phyloP scores from a whole-genome alignment of 2,329 filamentous ascomycete genomes.

The Diaporthe vaccinii region DNA sequence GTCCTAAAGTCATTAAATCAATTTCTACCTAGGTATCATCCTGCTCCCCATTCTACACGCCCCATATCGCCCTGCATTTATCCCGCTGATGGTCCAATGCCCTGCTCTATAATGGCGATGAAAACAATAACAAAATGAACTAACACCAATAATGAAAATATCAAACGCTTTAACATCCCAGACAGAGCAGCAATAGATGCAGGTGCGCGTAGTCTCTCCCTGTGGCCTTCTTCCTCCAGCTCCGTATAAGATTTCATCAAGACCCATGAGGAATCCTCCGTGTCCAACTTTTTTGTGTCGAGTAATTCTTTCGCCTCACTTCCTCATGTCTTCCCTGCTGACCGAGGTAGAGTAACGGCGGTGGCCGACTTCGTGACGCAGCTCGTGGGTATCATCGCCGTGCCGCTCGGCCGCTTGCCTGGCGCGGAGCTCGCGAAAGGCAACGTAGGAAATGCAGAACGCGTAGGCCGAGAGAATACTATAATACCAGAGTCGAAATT shows the following conservation, averaged over 20 bases:
- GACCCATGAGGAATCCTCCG: neutral
- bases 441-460: constrained; percentile 5
- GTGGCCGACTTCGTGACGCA: neutral
- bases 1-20: neutral
- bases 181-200: neutral
- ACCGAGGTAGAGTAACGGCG: neutral
- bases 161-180: neutral
- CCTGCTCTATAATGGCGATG: neutral
- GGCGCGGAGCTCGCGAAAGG: neutral
- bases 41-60: neutral
- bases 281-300: neutral
- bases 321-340: constrained; percentile 3
- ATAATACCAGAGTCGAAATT: neutral
- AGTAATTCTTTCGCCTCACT: neutral
- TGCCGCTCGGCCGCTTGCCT: neutral
- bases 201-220: too few species aligned
- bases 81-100: neutral
- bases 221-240: neutral
- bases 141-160: neutral
- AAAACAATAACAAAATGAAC: neutral
- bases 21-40: neutral
- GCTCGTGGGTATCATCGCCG: neutral
- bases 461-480: constrained; percentile 18
- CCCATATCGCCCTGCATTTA: neutral
- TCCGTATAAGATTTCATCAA: neutral